Conservation (phyloP, 1,139 yeast species). For the Lizanozyma gosingica region DNA sequence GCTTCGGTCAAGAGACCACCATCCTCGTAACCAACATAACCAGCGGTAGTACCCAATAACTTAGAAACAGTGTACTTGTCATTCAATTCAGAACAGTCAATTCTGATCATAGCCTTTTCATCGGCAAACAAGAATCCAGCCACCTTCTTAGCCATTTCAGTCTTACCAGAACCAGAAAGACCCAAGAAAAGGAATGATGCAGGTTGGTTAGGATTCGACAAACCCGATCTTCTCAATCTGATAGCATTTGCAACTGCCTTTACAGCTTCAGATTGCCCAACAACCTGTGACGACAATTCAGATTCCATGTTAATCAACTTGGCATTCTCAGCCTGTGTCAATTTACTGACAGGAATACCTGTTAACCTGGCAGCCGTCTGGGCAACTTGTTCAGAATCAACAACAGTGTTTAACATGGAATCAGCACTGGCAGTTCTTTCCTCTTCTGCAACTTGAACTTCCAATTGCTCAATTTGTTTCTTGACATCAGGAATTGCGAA, state of each 20-base stretch:
- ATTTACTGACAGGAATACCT: slow-evolving; percentile 96
- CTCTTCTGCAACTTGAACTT: slow-evolving; percentile 67
- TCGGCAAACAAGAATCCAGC: slow-evolving; percentile 95
- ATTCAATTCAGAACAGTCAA: slow-evolving; percentile 92
- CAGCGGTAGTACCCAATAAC: slow-evolving; percentile 95
- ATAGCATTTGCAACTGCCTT: slow-evolving; percentile 94
- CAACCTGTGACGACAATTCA: slow-evolving; percentile 72
- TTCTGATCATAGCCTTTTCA: slow-evolving; percentile 92
- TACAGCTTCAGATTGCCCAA: slow-evolving; percentile 95
- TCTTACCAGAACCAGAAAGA: slow-evolving; percentile 95
- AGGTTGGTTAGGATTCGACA: slow-evolving; percentile 93
- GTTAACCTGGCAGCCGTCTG: slow-evolving; percentile 97
- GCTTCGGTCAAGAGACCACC: slow-evolving; percentile 96
- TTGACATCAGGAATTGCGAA: slow-evolving; percentile 94
- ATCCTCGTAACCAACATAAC: slow-evolving; percentile 96
- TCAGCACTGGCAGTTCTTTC: slow-evolving; percentile 49
- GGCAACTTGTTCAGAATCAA: slow-evolving; percentile 86
- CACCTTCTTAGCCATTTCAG: slow-evolving; percentile 91
- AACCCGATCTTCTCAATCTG: slow-evolving; percentile 88
- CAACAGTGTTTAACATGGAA: slow-evolving; percentile 76
- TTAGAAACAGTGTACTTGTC: slow-evolving; percentile 96
- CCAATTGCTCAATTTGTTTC: slow-evolving; percentile 59
- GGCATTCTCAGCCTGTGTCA: slow-evolving; percentile 90
- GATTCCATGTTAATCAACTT: slow-evolving; percentile 93
- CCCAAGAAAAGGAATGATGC: slow-evolving; percentile 94